Conservation (phyloP, 163 green algal genomes). For the Volvox carteri region DNA sequence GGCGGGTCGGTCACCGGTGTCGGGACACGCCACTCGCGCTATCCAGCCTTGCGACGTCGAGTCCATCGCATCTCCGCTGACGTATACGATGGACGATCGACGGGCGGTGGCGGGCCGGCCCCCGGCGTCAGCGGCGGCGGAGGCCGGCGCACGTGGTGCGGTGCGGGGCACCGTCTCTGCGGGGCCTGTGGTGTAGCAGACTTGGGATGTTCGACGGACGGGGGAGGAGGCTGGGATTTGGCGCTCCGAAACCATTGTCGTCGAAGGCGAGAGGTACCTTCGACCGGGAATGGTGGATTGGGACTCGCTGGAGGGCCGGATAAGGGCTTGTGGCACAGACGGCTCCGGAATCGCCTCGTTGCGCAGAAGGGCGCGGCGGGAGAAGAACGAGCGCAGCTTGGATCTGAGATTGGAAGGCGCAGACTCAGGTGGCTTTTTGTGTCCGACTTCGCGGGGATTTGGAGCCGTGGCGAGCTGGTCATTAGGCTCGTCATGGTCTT, state of each 20-base stretch:
- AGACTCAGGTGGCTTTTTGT: neutral
- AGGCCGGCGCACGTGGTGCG: too few relatives aligned
- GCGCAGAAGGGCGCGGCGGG: neutral
- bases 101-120: neutral
- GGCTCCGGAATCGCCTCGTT: neutral
- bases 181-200: neutral
- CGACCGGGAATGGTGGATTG: neutral
- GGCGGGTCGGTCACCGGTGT: neutral
- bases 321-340: neutral
- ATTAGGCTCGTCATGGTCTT: neutral
- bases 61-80: constrained; percentile 2
- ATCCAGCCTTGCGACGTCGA: neutral
- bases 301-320: neutral
- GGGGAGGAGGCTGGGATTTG: neutral
- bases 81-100: neutral
- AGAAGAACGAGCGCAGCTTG: constrained; percentile 12
- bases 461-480: neutral
- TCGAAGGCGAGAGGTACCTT: neutral
- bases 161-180: neutral
- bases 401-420: neutral
- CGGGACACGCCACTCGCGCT: neutral
- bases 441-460: neutral
- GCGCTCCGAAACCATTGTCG: neutral
- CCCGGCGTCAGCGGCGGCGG: neutral
- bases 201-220: neutral